Conservation (phyloP, 1,139 yeast species). For the Nakaseomyces sp. region DNA sequence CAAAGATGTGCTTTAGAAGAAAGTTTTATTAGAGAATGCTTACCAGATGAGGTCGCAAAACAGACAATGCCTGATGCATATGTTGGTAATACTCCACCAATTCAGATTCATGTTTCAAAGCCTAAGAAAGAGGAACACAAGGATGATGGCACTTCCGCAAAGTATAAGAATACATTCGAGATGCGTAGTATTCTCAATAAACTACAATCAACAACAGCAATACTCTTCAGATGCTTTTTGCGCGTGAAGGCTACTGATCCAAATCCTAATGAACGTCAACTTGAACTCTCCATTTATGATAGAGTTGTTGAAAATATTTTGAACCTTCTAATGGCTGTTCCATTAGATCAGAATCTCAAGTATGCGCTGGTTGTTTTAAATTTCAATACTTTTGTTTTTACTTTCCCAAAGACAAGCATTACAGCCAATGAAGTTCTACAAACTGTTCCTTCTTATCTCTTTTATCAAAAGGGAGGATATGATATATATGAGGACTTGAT, state of each 20-base stretch:
- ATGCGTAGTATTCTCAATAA: conserved; percentile 44
- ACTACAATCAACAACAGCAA: conserved; percentile 41
- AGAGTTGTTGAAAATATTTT: conserved; percentile 19
- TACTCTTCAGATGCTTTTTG: conserved; percentile 29
- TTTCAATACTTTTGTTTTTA: conserved; percentile 24
- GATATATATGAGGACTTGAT: conserved; percentile 19
- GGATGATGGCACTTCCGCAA: conserved; percentile 41
- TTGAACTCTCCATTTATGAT: conserved; percentile 27
- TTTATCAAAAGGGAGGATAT: conserved; percentile 43
- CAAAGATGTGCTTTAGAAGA: conserved; percentile 52
- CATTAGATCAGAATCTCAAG: conserved; percentile 16
- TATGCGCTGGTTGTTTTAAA: conserved; percentile 31
- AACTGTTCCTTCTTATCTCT: conserved; percentile 41
- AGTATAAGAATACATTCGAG: conserved; percentile 53
- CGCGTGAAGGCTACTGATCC: conserved; percentile 25
- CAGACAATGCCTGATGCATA: conserved; percentile 35
- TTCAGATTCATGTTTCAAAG: conserved; percentile 28
- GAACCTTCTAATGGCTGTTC: conserved; percentile 18
- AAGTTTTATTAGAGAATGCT: conserved; percentile 37
- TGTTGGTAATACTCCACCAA: conserved; percentile 30
- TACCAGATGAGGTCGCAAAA: conserved; percentile 42
- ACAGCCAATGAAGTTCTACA: conserved; percentile 28
- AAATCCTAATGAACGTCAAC: conserved; percentile 15
- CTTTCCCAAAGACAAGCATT: conserved; percentile 26
- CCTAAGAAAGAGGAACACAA: conserved; percentile 30